phyloP scores from a whole-genome alignment of 805 yeast genomes.

The Candida mattraensis region DNA sequence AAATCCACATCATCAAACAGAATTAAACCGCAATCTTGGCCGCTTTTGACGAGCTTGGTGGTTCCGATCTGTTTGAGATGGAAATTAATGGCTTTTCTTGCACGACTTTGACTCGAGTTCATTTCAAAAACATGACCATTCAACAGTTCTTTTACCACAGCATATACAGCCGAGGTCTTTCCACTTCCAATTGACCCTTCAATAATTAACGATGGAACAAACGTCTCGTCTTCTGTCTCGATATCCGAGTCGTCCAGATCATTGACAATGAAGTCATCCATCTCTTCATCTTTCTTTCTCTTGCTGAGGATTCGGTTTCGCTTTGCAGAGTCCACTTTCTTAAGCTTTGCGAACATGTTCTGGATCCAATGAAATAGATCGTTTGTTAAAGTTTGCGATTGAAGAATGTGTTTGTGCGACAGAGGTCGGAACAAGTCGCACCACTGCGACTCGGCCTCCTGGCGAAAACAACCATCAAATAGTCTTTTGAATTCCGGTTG shows the following conservation, averaged over 20 bases:
- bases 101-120: slow-evolving; percentile 70
- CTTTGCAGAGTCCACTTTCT: slow-evolving; percentile 30
- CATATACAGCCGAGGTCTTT: slow-evolving; percentile 71
- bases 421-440: slow-evolving; percentile 46
- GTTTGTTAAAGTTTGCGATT: slow-evolving; percentile 26
- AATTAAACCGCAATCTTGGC: slow-evolving; percentile 55
- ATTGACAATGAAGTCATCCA: slow-evolving; percentile 42
- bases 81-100: slow-evolving; percentile 66
- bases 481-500: slow-evolving; percentile 11
- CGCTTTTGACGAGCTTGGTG: slow-evolving; percentile 69
- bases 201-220: slow-evolving; percentile 63
- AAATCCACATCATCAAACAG: slow-evolving; percentile 86
- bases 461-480: neutral
- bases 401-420: slow-evolving; percentile 35
- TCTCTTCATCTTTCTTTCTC: slow-evolving; percentile 20
- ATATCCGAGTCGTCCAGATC: slow-evolving; percentile 26
- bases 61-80: slow-evolving; percentile 78
- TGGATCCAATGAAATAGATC: slow-evolving; percentile 41
- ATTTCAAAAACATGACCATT: slow-evolving; percentile 79
- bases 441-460: slow-evolving; percentile 34
- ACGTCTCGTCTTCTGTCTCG: slow-evolving; percentile 37
- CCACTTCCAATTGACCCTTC: slow-evolving; percentile 77
- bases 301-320: slow-evolving; percentile 22
- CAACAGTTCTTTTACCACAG: slow-evolving; percentile 56
- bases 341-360: slow-evolving; percentile 37